Conservation (phyloP, 306 rosid species). For the Bauhinia variegata region DNA sequence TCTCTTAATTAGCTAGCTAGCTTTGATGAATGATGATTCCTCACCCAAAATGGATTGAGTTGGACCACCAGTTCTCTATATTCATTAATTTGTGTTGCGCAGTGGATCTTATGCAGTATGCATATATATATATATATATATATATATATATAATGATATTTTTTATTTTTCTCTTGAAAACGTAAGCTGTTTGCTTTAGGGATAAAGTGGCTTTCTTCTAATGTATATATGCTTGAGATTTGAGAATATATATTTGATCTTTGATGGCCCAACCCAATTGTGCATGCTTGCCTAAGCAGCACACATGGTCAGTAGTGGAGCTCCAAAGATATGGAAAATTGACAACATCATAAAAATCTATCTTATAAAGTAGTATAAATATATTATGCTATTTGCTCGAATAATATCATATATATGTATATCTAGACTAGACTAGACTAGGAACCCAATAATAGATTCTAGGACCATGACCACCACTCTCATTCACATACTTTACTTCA, state of each 20-base stretch:
- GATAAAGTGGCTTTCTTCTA: too few species aligned
- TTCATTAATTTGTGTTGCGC: neutral
- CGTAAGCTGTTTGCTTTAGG: neutral
- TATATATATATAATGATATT: too few species aligned
- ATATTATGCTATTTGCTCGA: neutral
- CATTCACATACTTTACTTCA: neutral
- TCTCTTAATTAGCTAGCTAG: too few species aligned
- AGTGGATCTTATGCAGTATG: neutral
- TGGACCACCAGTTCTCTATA: neutral
- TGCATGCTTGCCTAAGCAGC: conserved; percentile 17
- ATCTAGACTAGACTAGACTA: too few species aligned
- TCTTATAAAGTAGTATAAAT: neutral
- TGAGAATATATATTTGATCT: too few species aligned
- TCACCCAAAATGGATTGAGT: too few species aligned
- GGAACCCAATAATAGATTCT: conserved; percentile 16
- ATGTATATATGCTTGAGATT: neutral
- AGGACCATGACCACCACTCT: neutral
- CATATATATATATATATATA: too few species aligned
- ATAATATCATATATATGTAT: too few species aligned
- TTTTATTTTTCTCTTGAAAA: too few species aligned
- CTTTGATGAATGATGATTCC: too few species aligned
- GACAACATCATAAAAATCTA: neutral
- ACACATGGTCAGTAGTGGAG: neutral
- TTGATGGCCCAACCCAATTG: too few species aligned
- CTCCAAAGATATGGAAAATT: conserved; percentile 7